phyloP scores from a whole-genome alignment of 164 flowering plant species.

The Amborella trichopoda region DNA sequence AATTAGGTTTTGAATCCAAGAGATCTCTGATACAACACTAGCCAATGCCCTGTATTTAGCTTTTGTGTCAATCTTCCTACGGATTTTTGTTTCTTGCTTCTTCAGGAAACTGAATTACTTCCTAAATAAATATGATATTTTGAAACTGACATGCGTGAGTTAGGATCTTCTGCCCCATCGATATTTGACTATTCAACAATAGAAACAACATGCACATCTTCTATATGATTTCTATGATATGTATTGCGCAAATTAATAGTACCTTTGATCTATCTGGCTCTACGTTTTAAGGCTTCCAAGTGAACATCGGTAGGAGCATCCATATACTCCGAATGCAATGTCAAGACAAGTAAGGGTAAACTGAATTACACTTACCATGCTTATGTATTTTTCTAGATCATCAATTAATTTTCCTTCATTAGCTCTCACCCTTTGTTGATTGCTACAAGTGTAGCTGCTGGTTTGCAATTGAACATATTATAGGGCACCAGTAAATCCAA shows the following conservation, averaged over 20 bases:
- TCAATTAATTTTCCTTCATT: not conserved
- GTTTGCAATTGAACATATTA: too few species aligned
- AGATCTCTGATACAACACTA: not conserved
- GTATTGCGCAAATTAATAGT: not conserved
- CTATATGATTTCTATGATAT: too few species aligned
- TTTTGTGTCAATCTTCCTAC: too few species aligned
- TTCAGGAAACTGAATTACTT: not conserved
- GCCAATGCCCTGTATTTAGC: not conserved
- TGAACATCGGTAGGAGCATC: not conserved
- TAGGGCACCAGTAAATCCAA: too few species aligned
- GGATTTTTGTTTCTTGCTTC: too few species aligned
- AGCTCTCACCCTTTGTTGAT: not conserved
- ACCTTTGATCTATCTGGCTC: not conserved
- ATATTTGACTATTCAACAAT: not conserved
- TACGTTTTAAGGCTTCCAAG: not conserved
- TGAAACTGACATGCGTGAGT: not conserved
- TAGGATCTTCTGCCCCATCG: not conserved
- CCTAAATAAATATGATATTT: not conserved
- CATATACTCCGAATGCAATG: not conserved
- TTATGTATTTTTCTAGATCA: not conserved
- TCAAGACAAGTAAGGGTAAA: not conserved
- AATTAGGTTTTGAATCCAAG: not conserved
- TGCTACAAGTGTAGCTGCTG: not conserved
- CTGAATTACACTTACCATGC: not conserved
- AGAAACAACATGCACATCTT: not conserved